Base-by-base conservation (phyloP, 202 grass and related monocot genomes). In the Carex arenaria region DNA sequence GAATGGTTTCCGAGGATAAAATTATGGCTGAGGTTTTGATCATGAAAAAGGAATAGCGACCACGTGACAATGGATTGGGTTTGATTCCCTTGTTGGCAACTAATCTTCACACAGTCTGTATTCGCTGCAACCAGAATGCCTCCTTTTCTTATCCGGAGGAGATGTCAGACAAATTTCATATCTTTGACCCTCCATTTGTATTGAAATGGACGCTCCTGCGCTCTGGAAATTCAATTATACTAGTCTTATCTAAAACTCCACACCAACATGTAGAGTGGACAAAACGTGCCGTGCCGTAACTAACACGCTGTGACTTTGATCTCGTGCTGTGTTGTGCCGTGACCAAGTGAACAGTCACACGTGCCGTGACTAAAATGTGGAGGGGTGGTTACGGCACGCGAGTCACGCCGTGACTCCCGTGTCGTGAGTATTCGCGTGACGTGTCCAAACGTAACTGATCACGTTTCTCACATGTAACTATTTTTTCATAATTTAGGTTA, bases 1-100 rank as follows among this genome's bases (percentile, higher is more conserved):
- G 53, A 78, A 60, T 20, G 59, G 38, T 18, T 59, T 57, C 53
- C 0, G 30, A 56, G 73, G 53, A 59, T 78, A 60, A 19, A 14
- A 77, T 60, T 78, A 30, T 78, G 73, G 51, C 53, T 36, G n/a
- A n/a, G 52, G 14, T 57, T 45, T 51, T 51, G 8, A 78, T 38
- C 30, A 60, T 60, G 74, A 32, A 52, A 77, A 78, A 19, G 53
- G 9, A 60, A 30, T 78, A 19, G 17, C 30, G 38, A 60, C 53
- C 72, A 76, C 57, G 71, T 74, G 45, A 6, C 45, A 28, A 74
- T 53, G 71, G 71, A 74, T 74, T 53, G 31, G 20, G 71, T 74
- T 74, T 54, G 43, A 74, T 74, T 74, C 12, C 47, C 22, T 54
- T 17, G 71, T 54, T 53, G 71, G 45, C 22, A 72, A 74, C 71